Evolutionary conservation across 306 rosid species (phyloP), one percentile per base, ranked within the genome.

Genomic region (Gynostemma pentaphyllum): DNA sequence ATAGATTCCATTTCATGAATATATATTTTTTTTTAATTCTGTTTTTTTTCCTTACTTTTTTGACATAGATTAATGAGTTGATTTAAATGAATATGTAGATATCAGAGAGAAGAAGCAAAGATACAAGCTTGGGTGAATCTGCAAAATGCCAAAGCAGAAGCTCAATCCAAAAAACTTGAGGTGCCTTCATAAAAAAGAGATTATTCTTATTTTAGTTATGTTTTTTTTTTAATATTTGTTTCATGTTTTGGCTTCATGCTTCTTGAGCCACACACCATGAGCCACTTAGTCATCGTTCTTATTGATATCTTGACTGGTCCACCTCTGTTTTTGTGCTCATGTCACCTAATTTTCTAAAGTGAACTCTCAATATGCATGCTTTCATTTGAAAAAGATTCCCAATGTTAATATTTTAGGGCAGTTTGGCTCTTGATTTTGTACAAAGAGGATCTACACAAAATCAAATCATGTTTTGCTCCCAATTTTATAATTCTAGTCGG

Each of bases 141-240:
- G 30, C 91, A 94, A 77, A 94, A 67, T 85, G 99, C 99, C 70
- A 89, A 89, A 83, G 97, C 97, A 78, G 99, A 88, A 78, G 99
- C 99, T 51, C 87, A 76, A 66, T 88, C 95, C 69, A 94, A 81
- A 80, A 89, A 94, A 75, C 99, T 94, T 53, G 99, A 94, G 97
- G 99, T 89, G 78, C 49, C 69, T 61, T 52, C 42, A 47, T 10
- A 24, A 5, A 14, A 45, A 36, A 66, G 6, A 4, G 55, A 9
- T n/a, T 1, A 60, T 24, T 68, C 5, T 51, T 26, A 11, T 29
- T 29, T 1, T 9, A 10, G 6, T 13, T 27, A 1, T 46, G 7
- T 55, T 5, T 18, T 34, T 32, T 34, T 28, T n/a, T n/a, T n/a
- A n/a, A n/a, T n/a, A n/a, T n/a, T n/a, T n/a, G n/a, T n/a, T n/a